phyloP scores from a whole-genome alignment of 2,329 filamentous ascomycete genomes.

The Fusarium floridanum region DNA sequence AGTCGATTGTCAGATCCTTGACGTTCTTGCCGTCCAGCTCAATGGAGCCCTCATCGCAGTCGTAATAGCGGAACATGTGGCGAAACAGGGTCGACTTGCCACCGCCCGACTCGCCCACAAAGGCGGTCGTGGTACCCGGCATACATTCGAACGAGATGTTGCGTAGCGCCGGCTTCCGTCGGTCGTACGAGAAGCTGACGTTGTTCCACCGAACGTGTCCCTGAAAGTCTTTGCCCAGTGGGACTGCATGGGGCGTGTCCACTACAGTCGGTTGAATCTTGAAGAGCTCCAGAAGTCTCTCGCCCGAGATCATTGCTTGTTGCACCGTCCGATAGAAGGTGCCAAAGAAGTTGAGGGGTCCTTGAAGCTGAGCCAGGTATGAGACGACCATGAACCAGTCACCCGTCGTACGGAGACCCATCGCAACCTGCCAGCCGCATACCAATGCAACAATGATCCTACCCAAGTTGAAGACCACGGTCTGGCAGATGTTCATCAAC shows the following conservation, averaged over 20 bases:
- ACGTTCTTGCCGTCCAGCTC: conserved; percentile 88
- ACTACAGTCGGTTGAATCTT: conserved; percentile 94
- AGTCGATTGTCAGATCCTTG: conserved; percentile 90
- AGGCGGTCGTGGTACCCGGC: conserved; percentile 93
- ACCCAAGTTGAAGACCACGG: conserved; percentile 82
- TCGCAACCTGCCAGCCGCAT: conserved; percentile 81
- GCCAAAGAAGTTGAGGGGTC: conserved; percentile 88
- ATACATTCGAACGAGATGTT: conserved; percentile 86
- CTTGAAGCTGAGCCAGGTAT: conserved; percentile 84
- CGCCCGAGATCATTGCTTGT: conserved; percentile 96
- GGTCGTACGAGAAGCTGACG: conserved; percentile 91
- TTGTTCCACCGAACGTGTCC: conserved; percentile 90
- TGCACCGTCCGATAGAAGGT: conserved; percentile 97
- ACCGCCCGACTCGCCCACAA: conserved; percentile 96
- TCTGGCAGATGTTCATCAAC: conserved; percentile 85
- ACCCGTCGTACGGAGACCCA: conserved; percentile 73
- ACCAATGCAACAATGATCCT: conserved; percentile 79
- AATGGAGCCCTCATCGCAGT: conserved; percentile 82
- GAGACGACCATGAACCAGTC: conserved; percentile 81
- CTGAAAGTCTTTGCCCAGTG: conserved; percentile 72
- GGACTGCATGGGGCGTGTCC: conserved; percentile 75
- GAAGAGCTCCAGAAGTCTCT: conserved; percentile 94
- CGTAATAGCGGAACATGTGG: conserved; percentile 96
- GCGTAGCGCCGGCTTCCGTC: conserved; percentile 85
- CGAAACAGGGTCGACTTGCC: conserved; percentile 98